phyloP scores from a whole-genome alignment of 768 basidiomycete species.

The Tylopilus intermedius region DNA sequence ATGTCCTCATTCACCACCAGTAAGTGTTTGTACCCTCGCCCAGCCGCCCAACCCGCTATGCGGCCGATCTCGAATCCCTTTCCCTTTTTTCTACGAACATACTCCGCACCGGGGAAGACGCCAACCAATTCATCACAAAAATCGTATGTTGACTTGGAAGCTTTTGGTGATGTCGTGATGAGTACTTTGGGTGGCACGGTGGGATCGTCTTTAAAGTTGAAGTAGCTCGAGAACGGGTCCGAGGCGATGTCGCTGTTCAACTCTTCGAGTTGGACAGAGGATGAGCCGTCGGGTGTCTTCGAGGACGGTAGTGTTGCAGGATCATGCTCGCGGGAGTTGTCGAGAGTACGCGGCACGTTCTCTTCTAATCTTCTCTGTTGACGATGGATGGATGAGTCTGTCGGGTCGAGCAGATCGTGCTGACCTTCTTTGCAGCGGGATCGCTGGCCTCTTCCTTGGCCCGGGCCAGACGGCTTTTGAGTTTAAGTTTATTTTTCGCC shows the following conservation, averaged over 20 bases:
- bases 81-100: constrained; percentile 79
- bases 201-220: constrained; percentile 62
- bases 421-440: constrained; percentile 73
- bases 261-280: constrained; percentile 48
- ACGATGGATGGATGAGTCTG: background rate
- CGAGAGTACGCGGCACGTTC: constrained; percentile 88
- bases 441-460: constrained; percentile 75
- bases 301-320: constrained; percentile 39
- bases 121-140: constrained; percentile 90
- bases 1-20: constrained; percentile 94
- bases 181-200: constrained; percentile 78
- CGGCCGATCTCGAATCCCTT: constrained; percentile 87
- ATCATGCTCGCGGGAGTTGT: constrained; percentile 87
- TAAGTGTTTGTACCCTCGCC: constrained; percentile 81
- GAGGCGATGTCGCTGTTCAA: constrained; percentile 62
- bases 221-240: constrained; percentile 77
- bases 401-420: constrained; percentile 15
- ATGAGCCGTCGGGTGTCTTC: constrained; percentile 24
- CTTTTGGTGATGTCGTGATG: constrained; percentile 85
- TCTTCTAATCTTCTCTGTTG: constrained; percentile 72
- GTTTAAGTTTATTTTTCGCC: constrained; percentile 73
- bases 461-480: constrained; percentile 71
- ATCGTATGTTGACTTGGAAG: constrained; percentile 83
- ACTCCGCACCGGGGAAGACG: constrained; percentile 89
- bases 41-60: constrained; percentile 90